A percentile compares a stretch with the other conserved stretches of the same genome.
Conservation (phyloP, 164 flowering plant genomes). For the Santalum album region DNA sequence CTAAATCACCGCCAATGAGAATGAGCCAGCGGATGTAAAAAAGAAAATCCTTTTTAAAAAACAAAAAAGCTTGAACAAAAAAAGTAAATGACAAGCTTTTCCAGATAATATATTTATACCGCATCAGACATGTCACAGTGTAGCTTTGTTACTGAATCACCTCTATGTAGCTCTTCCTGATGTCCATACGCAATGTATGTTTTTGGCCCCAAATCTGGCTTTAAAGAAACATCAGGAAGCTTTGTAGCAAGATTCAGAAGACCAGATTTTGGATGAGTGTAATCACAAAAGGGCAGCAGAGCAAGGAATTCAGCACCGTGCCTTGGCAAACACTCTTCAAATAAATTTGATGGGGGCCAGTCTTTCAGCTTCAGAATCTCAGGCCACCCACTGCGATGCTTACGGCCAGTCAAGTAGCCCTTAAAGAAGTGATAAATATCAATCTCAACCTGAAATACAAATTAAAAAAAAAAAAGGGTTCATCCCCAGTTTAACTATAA, state of each 20-base stretch:
- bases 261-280: conserved; percentile 64
- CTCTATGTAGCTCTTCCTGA: conserved; percentile 65
- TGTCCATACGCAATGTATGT: conserved; percentile 72
- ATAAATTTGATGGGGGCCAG: conserved; percentile 68
- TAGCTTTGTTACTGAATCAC: conserved; percentile 77
- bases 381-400: conserved; percentile 57
- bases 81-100: not conserved
- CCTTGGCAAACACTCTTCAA: conserved; percentile 73
- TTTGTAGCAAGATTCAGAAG: conserved; percentile 61
- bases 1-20: not conserved
- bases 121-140: conserved; percentile 84
- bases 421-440: conserved; percentile 58
- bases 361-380: conserved; percentile 83
- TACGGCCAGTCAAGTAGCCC: conserved; percentile 70
- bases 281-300: conserved; percentile 60
- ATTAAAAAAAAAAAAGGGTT: too few species aligned
- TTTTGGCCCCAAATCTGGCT: conserved; percentile 81
- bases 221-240: conserved; percentile 46
- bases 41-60: too few species aligned
- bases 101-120: conserved; percentile 26
- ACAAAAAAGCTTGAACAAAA: not conserved
- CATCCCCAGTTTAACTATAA: too few species aligned
- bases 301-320: conserved; percentile 70
- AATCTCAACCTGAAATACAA: conserved; percentile 55
- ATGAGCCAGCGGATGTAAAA: too few species aligned